Evolutionary conservation across 306 rosid genomes (phyloP).

Genomic region (Erythrophleum fordii): DNA sequence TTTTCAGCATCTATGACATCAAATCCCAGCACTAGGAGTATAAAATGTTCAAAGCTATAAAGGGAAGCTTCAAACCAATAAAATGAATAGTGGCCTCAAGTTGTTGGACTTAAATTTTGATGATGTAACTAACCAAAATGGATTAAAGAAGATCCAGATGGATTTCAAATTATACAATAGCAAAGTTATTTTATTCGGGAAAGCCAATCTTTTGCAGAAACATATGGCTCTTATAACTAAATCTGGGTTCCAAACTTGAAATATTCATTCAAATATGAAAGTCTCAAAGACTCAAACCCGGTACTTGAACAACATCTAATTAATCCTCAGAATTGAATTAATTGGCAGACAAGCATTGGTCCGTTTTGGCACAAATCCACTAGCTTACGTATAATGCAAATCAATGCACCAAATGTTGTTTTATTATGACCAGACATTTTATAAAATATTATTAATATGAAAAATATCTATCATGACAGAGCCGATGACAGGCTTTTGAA

Average conservation of each 20-base stretch:
- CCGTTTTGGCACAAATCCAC: not conserved
- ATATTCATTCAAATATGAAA: not conserved
- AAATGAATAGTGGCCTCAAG: too few relatives aligned
- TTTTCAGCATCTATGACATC: too few relatives aligned
- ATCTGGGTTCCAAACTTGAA: not conserved
- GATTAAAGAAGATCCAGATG: too few relatives aligned
- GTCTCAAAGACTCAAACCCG: not conserved
- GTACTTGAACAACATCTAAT: not conserved
- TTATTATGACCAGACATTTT: not conserved
- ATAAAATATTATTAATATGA: not conserved
- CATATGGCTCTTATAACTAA: not conserved
- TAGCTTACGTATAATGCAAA: not conserved
- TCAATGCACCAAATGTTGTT: not conserved
- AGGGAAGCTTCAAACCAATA: too few relatives aligned
- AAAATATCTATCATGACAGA: not conserved
- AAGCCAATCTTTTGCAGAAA: not conserved
- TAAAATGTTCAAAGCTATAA: too few relatives aligned
- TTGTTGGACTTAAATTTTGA: too few relatives aligned
- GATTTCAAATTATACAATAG: too few relatives aligned
- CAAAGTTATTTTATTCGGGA: too few relatives aligned
- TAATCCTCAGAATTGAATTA: not conserved
- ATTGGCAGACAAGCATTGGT: not conserved
- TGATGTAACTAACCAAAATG: too few relatives aligned
- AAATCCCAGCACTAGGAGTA: too few relatives aligned
- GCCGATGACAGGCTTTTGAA: not conserved